Conservation (phyloP, 306 rosid species). For the Biancaea sappan region DNA sequence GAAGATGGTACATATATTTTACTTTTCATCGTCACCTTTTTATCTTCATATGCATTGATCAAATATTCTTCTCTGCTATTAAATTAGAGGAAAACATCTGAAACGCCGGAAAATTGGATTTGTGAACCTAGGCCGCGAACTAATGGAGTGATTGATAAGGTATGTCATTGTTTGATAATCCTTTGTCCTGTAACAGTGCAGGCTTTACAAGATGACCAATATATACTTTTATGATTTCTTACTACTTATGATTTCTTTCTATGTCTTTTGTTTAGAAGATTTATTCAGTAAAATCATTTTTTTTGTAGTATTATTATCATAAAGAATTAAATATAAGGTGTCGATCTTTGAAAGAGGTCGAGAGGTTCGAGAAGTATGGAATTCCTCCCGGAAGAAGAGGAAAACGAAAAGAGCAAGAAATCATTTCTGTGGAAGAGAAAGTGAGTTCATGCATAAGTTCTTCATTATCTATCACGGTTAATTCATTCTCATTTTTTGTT, state of each 20-base stretch:
- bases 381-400: background rate
- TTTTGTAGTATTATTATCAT: background rate
- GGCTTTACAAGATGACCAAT: no score
- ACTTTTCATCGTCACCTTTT: background rate
- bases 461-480: no score
- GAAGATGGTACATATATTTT: background rate
- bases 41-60: background rate
- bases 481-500: no score
- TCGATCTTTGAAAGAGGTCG: background rate
- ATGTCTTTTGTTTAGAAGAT: no score
- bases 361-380: background rate
- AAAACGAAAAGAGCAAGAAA: background rate
- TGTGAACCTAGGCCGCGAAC: background rate
- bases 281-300: background rate
- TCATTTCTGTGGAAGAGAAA: no score
- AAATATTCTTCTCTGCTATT: background rate
- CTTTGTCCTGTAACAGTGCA: no score
- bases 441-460: background rate
- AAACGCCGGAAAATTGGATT: background rate
- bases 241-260: no score
- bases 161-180: background rate
- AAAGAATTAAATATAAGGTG: background rate
- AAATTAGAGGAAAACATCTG: background rate
- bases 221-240: no score
- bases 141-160: background rate